These are phyloP conservation scores for Ceratocystis huliohia DNA, from an alignment of 2,329 filamentous ascomycete species.

Conservation along the genomic window DNA sequence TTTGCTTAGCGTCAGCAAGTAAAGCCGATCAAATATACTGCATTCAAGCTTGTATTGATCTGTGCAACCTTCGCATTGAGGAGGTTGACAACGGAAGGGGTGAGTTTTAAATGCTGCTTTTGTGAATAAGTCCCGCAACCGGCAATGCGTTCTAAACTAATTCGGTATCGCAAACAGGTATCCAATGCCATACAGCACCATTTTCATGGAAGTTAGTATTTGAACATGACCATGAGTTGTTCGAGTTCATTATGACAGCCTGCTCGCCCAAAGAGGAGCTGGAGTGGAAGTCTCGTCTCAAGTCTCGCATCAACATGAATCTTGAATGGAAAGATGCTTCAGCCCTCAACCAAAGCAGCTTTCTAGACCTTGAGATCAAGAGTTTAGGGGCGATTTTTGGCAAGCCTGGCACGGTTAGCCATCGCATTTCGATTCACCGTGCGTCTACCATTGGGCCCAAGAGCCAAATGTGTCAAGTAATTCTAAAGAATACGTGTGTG, in stretches of 20 bases:
- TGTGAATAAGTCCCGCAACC: slow-evolving; percentile 9
- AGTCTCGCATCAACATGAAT: slow-evolving; percentile 26
- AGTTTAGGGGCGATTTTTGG: slow-evolving; percentile 64
- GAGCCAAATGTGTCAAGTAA: slow-evolving; percentile 57
- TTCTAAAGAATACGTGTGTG: slow-evolving; percentile 73
- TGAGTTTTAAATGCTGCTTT: slow-evolving; percentile 27
- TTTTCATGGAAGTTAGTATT: slow-evolving; percentile 91
- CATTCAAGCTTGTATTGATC: slow-evolving; percentile 59
- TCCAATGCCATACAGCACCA: slow-evolving; percentile 76
- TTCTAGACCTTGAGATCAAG: slow-evolving; percentile 57
- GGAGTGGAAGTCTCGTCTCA: slow-evolving; percentile 63
- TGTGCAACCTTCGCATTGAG: slow-evolving; percentile 54
- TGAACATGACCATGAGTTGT: slow-evolving; percentile 60
- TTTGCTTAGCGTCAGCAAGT: slow-evolving; percentile 60
- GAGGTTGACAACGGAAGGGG: slow-evolving; percentile 65
- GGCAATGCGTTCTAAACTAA: slow-evolving; percentile 21
- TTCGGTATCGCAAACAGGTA: slow-evolving; percentile 38
- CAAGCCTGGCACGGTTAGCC: slow-evolving; percentile 51
- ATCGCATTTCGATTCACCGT: slow-evolving; percentile 65
- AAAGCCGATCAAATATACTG: slow-evolving; percentile 56
- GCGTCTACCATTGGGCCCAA: slow-evolving; percentile 61
- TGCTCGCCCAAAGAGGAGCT: slow-evolving; percentile 69
- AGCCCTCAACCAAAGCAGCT: slow-evolving; percentile 43
- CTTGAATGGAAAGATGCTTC: slow-evolving; percentile 11
- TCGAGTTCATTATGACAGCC: slow-evolving; percentile 76